Base-by-base conservation (phyloP, 257 asterid species). In the Solanum ahanhuiri region DNA sequence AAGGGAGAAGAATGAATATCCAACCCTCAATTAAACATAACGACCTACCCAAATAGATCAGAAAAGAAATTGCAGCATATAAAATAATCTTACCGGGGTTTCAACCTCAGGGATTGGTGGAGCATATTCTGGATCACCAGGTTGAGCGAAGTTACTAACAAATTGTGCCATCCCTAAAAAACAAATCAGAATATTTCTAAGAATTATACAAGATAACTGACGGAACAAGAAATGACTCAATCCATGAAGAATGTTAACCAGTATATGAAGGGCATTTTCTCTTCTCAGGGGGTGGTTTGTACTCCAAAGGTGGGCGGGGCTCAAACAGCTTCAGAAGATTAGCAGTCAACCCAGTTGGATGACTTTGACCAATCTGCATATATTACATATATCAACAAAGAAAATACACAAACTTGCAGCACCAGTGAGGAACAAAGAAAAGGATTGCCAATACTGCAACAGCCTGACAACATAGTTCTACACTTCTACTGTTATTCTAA, bases 261-360 rank as follows among this genome's bases (percentile, higher is more conserved):
- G 95, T 86, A 91, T 97, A 97, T 12, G 96, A 91, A 35, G 94
- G 98, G 84, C 96, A 95, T 88, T 95, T 97, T 89, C 97, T 94
- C 97, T 95, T 97, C 90, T 97, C 99, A 0, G 96, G 97, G 81
- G 97, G 98, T 58, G 95, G 96, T 90, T 95, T 97, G 89, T 86
- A 97, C 79, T 97, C 99, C 95, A 97, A 91, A 79, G 99, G 98
- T 10, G 94, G 98, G 45, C 99, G 98, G 3, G 99, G 96, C 91
- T 97, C 98, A 88, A 97, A 97, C 87, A 97, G 83, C 88, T 94
- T 97, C 90, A 97, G 92, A 81, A 97, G 96, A 90, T 90, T 94
- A 8, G 93, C 69, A 1, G 99, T 97, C 88, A 97, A 92, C 73
- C 99, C 99, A 87, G 99, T 97, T 10, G 99, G 98, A 90, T 97